phyloP scores from a whole-genome alignment of 805 yeast genomes.

The Lipomyces sp. region DNA sequence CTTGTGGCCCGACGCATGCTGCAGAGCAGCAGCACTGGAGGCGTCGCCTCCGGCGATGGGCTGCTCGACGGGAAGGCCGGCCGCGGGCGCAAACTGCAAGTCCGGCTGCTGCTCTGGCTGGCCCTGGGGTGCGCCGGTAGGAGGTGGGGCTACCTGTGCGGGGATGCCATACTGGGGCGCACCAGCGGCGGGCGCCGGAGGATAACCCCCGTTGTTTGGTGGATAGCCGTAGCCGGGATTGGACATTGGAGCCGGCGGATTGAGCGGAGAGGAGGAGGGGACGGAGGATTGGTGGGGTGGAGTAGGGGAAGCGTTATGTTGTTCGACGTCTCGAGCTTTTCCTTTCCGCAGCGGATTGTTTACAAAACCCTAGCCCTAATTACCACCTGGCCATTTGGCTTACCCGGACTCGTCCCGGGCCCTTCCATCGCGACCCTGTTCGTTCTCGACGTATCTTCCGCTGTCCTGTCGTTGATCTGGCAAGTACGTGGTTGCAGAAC shows the following conservation, averaged over 20 bases:
- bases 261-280: constrained; percentile 4
- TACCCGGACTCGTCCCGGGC: neutral
- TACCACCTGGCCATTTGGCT: constrained; percentile 8
- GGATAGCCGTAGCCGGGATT: constrained; percentile 10
- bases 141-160: constrained; percentile 12
- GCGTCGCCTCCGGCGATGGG: neutral
- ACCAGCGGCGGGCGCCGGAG: neutral
- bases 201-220: constrained; percentile 8
- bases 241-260: neutral
- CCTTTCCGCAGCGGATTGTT: neutral
- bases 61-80: neutral
- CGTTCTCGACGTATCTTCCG: no score
- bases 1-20: constrained; percentile 4
- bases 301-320: no score
- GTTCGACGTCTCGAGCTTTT: no score
- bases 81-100: constrained; percentile 4
- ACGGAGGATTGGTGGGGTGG: neutral
- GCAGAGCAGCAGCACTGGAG: constrained; percentile 2
- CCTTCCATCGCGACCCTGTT: no score
- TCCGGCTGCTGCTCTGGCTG: constrained; percentile 4
- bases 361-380: neutral
- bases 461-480: no score
- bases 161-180: constrained; percentile 16
- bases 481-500: no score
- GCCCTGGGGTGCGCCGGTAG: neutral